Evolutionary conservation across 768 basidiomycete genomes (phyloP).

Genomic region (Galerina sulciceps): DNA sequence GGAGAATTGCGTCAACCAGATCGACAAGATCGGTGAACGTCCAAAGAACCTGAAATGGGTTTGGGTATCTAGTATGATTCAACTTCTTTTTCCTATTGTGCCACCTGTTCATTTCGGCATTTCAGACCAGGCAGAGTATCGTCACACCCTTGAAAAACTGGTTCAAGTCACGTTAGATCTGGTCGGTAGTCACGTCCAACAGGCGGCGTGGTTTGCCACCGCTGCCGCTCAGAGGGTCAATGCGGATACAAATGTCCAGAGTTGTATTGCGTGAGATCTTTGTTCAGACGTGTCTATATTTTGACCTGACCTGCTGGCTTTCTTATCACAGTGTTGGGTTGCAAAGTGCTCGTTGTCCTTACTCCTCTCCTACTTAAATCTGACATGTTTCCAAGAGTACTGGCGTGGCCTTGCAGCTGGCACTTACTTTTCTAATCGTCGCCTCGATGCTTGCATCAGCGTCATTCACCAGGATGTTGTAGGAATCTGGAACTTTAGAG

Average conservation of each 20-base stretch:
- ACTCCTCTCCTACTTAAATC: not conserved
- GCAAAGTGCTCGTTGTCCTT: not conserved
- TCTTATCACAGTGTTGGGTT: not conserved
- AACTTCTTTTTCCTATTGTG: too few species aligned
- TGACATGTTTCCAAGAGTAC: not conserved
- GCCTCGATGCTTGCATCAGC: not conserved
- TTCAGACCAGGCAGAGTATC: too few species aligned
- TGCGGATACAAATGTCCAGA: not conserved
- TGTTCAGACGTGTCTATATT: not conserved
- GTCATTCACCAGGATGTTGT: not conserved
- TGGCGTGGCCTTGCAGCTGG: not conserved
- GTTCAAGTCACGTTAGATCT: not conserved
- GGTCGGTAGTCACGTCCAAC: too few species aligned
- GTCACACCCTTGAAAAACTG: not conserved
- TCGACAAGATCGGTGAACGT: too few species aligned
- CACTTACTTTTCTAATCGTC: not conserved
- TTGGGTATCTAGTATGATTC: too few species aligned
- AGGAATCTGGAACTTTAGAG: not conserved
- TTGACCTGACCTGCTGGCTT: not conserved
- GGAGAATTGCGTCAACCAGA: too few species aligned
- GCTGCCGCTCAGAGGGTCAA: not conserved
- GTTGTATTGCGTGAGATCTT: not conserved
- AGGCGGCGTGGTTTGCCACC: not conserved
- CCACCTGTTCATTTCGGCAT: too few species aligned
- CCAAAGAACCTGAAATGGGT: too few species aligned